Evolutionary conservation across 2,329 filamentous ascomycete genomes (phyloP).

Genomic region (Aspergillus puulaauensis): DNA sequence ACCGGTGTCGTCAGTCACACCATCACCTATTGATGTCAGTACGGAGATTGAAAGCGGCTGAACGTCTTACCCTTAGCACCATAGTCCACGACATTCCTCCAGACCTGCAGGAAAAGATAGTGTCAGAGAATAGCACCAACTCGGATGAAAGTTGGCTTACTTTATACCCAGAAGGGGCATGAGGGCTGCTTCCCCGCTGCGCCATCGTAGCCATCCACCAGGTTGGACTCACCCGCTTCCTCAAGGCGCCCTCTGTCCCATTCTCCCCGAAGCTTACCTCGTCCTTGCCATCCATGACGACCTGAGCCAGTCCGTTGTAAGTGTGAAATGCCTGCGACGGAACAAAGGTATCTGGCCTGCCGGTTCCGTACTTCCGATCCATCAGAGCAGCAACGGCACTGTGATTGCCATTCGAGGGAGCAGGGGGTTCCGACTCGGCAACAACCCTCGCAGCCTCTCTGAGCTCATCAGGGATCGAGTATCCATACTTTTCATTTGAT

Average conservation of each 20-base stretch:
- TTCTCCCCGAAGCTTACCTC: no score
- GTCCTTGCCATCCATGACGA: no score
- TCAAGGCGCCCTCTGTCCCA: no score
- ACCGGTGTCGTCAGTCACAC: background rate
- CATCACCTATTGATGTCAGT: slow-evolving; percentile 5
- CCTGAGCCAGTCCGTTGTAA: no score
- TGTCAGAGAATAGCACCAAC: background rate
- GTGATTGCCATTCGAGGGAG: background rate
- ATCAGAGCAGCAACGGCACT: background rate
- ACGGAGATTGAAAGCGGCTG: no score
- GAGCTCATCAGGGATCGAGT: background rate
- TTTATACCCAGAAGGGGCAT: slow-evolving; percentile 8
- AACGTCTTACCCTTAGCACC: background rate
- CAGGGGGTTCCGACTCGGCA: background rate
- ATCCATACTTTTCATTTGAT: background rate
- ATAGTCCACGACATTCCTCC: slow-evolving; percentile 15
- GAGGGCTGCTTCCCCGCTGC: slow-evolving; percentile 4
- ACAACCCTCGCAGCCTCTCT: background rate
- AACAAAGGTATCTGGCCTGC: background rate
- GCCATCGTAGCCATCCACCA: slow-evolving; percentile 9
- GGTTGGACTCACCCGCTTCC: background rate
- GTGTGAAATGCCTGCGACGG: no score
- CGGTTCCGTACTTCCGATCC: background rate
- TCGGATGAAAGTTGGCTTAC: background rate
- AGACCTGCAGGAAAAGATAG: background rate